These are phyloP conservation scores for Pythium inflatum DNA, from an alignment of 352 stramenopile species.

Conservation along the genomic window DNA sequence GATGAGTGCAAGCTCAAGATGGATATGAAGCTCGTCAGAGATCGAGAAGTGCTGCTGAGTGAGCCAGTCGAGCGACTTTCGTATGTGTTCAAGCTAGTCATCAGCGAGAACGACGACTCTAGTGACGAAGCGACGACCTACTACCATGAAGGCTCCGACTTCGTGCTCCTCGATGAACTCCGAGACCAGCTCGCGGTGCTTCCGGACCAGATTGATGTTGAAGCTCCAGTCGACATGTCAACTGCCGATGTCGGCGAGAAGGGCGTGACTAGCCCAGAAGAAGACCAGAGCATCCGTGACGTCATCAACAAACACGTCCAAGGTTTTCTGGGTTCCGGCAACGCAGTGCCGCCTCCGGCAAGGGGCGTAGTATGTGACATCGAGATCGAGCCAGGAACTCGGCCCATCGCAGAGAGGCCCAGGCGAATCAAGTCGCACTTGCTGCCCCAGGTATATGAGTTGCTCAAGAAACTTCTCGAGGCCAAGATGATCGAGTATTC, in stretches of 20 bases:
- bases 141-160: conserved; percentile 10
- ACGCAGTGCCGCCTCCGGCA: conserved; percentile 22
- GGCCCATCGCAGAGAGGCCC: conserved; percentile 14
- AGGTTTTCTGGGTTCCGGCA: conserved; percentile 21
- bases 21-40: neutral
- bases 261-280: conserved; percentile 1
- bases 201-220: neutral
- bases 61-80: neutral
- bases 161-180: neutral
- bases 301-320: conserved; percentile 1
- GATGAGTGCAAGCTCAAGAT: neutral
- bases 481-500: conserved; percentile 20
- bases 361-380: conserved; percentile 25
- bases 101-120: neutral
- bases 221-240: neutral
- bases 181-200: neutral
- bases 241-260: conserved; percentile 23
- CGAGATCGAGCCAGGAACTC: conserved; percentile 10
- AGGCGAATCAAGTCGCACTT: conserved; percentile 10
- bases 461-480: conserved; percentile 20
- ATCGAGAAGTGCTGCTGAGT: neutral
- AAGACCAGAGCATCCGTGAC: neutral
- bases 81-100: neutral
- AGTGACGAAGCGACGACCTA: neutral
- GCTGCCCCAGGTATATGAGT: conserved; percentile 19